A percentile compares a stretch with the other conserved stretches of the same genome.
Evolutionary conservation across 2,329 filamentous ascomycete species (phyloP).

Genomic region (Clonostachys byssicola): DNA sequence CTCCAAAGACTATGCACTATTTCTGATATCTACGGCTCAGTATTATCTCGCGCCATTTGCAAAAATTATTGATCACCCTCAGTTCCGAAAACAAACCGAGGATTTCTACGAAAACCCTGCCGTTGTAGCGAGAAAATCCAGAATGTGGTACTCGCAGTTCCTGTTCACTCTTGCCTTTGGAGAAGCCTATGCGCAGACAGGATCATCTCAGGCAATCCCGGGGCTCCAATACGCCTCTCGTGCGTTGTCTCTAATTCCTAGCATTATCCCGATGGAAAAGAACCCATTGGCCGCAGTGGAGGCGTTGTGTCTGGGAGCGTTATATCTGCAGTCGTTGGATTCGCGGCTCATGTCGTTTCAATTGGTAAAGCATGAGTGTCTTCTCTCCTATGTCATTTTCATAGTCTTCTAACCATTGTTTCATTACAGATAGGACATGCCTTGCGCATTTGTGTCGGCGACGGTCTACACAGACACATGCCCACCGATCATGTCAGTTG

Average conservation of each 20-base stretch:
- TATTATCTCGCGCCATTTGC: slow-evolving; percentile 14
- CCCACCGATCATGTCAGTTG: slow-evolving; percentile 11
- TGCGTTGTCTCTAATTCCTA: slow-evolving; percentile 2
- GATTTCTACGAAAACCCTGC: slow-evolving; percentile 13
- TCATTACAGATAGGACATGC: slow-evolving; percentile 20
- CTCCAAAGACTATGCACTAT: slow-evolving; percentile 12
- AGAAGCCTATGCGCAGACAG: slow-evolving; percentile 1
- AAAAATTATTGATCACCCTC: slow-evolving; percentile 13
- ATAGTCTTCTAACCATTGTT: too few species aligned
- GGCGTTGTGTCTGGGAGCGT: slow-evolving; percentile 23
- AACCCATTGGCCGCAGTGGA: slow-evolving; percentile 7
- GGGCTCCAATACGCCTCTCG: slow-evolving; percentile 1
- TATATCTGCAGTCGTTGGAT: slow-evolving; percentile 33
- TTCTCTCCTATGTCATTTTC: neutral
- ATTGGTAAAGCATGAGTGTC: slow-evolving; percentile 15
- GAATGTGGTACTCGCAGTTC: slow-evolving; percentile 7
- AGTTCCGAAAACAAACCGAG: slow-evolving; percentile 9
- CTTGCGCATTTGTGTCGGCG: slow-evolving; percentile 21
- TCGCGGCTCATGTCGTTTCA: slow-evolving; percentile 31
- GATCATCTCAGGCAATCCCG: neutral
- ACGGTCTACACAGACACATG: slow-evolving; percentile 19
- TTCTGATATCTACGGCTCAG: slow-evolving; percentile 14
- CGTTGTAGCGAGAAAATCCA: slow-evolving; percentile 6
- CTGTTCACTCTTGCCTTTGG: slow-evolving; percentile 5
- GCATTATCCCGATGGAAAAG: neutral